phyloP scores from a whole-genome alignment of 2,329 filamentous ascomycete species.

The Camillea tinctor region DNA sequence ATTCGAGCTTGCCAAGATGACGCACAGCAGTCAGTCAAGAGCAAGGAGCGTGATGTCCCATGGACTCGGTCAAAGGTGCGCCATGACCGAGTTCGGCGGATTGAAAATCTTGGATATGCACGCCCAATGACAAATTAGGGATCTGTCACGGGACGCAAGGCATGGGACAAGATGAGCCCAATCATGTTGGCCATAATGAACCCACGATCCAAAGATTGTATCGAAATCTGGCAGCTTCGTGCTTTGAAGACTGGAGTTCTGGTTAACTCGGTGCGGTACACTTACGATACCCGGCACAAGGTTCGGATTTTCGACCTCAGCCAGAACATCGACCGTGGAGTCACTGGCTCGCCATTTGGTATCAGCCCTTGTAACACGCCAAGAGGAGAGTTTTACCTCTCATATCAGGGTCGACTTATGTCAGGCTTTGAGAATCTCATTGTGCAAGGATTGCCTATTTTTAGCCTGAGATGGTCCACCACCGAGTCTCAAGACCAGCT shows the following conservation, averaged over 20 bases:
- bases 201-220: slow-evolving; percentile 61
- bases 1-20: slow-evolving; percentile 50
- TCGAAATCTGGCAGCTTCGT: slow-evolving; percentile 62
- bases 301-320: slow-evolving; percentile 60
- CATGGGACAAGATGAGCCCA: slow-evolving; percentile 29
- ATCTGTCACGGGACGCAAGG: slow-evolving; percentile 45
- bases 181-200: slow-evolving; percentile 47
- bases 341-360: slow-evolving; percentile 49
- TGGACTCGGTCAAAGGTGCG: slow-evolving; percentile 60
- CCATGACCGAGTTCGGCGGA: slow-evolving; percentile 55
- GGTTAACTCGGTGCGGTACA: background rate
- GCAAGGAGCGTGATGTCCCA: slow-evolving; percentile 34
- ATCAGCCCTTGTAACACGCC: slow-evolving; percentile 69
- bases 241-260: slow-evolving; percentile 39
- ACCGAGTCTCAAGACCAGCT: slow-evolving; percentile 59
- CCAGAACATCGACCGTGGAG: slow-evolving; percentile 68
- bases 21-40: slow-evolving; percentile 33
- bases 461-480: slow-evolving; percentile 63
- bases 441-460: slow-evolving; percentile 67
- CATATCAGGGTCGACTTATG: slow-evolving; percentile 58
- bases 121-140: slow-evolving; percentile 61
- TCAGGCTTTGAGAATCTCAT: slow-evolving; percentile 61
- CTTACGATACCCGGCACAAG: slow-evolving; percentile 51
- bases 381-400: slow-evolving; percentile 58
- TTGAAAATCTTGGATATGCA: slow-evolving; percentile 48